Base-by-base conservation (phyloP, 768 basidiomycete genomes). In the Floccularia luteovirens region DNA sequence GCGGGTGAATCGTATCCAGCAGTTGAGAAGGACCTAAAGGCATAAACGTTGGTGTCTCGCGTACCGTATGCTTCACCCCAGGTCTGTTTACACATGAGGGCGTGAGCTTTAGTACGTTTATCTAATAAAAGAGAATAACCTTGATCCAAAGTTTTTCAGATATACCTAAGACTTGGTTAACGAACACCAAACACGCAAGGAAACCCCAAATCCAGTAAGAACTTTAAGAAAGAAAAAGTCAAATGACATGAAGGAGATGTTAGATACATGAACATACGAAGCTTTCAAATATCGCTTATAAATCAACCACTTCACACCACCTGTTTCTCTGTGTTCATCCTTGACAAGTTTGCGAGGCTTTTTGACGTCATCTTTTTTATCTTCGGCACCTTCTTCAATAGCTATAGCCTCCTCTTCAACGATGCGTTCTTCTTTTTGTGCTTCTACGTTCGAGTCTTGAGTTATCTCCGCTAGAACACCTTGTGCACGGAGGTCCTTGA, bases 261-360 rank as follows among this genome's bases (percentile, higher is more conserved):
- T 40, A 8, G 17, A 24, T 23, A 44, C n/a, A 24, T 20, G 7
- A 16, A 36, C 21, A 5, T 3, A 71, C 80, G 83, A 82, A 13
- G 79, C 82, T 54, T 76, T 69, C 43, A 90, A 53, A 51, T 92
- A 88, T 4, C 74, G 64, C 10, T 77, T 72, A 43, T 82, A 82
- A 23, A 81, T 69, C 1, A 62, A 59, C 83, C 86, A 90, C 51
- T 87, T 88, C 22, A 93, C 90, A 25, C 81, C 78, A 0, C 90
- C 91, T 1, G 71, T 70, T 45, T 86, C 85, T 31, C 89, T 58
- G 43, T 88, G 81, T 53, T 92, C 89, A 35, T 90, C 89, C 53
- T 89, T 80, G 42, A 90, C 58, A 8, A 90, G 60, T 50, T 87
- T 84, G 21, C 79, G 62, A 0, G 85, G 81, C 45, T 78, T 84